Percentiles rank a stretch among this genome's conserved stretches.
Evolutionary conservation across 306 rosid species (phyloP).

Genomic region (Rosa chinensis): DNA sequence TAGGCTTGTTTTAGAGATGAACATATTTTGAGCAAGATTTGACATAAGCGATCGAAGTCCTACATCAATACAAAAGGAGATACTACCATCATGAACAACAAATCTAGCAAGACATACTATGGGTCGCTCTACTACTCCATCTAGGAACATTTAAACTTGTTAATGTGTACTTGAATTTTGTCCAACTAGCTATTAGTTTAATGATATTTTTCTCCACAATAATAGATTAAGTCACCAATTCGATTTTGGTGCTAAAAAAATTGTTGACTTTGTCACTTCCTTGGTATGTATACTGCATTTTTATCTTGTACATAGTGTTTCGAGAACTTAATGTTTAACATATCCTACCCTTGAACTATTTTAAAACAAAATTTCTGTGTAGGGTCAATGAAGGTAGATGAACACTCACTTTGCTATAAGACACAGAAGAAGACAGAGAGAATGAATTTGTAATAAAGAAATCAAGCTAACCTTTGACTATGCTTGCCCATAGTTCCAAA

Average conservation of each 20-base stretch:
- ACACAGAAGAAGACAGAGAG: not conserved
- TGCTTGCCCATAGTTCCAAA: not conserved
- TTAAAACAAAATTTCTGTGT: not conserved
- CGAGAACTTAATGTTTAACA: not conserved
- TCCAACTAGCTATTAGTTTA: not conserved
- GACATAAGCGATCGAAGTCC: not conserved
- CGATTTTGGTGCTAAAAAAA: not conserved
- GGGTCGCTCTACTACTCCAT: not conserved
- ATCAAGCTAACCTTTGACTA: not conserved
- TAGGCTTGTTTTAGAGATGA: not conserved
- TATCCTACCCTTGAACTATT: not conserved
- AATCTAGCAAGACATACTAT: not conserved
- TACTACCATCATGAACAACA: not conserved
- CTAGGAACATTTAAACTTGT: no score
- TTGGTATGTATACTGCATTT: not conserved
- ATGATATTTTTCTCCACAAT: not conserved
- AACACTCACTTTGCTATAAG: not conserved
- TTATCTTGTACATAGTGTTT: not conserved
- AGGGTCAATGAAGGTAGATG: not conserved
- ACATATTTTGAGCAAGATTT: not conserved
- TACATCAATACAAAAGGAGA: not conserved
- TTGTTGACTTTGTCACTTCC: not conserved
- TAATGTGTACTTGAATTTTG: no score
- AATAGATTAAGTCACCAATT: not conserved
- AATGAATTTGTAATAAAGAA: not conserved